Percentiles rank a stretch among this genome's conserved stretches.
These are phyloP conservation scores for Thelonectria blattea DNA, from an alignment of 2,329 filamentous ascomycete species.

Conservation along the genomic window DNA sequence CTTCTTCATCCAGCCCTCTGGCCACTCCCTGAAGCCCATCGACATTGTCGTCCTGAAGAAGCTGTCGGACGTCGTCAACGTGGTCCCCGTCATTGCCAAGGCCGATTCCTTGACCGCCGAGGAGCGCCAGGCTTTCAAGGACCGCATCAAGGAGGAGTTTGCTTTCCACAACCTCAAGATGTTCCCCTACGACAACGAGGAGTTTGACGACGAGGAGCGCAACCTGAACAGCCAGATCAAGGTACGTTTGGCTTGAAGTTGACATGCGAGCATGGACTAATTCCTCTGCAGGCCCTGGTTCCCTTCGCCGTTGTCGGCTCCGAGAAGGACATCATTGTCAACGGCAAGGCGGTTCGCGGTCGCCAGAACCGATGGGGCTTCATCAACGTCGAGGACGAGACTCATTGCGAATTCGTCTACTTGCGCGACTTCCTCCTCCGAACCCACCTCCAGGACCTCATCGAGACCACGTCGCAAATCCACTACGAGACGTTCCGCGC, in stretches of 20 bases:
- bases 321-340: slow-evolving; percentile 96
- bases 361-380: slow-evolving; percentile 99
- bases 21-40: slow-evolving; percentile 97
- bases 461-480: slow-evolving; percentile 99
- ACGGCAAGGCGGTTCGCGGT: slow-evolving; percentile 95
- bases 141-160: slow-evolving; percentile 99
- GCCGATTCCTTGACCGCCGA: slow-evolving; percentile 94
- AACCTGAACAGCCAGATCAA: slow-evolving; percentile 95
- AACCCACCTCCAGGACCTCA: slow-evolving; percentile 97
- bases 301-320: slow-evolving; percentile 98
- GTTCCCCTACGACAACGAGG: slow-evolving; percentile 99
- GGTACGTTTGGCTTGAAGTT: slow-evolving; percentile 57
- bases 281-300: slow-evolving; percentile 73
- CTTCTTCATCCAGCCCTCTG: slow-evolving; percentile 99
- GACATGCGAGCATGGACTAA: slow-evolving; percentile 42
- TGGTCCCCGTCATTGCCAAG: slow-evolving; percentile 98
- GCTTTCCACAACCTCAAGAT: slow-evolving; percentile 99
- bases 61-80: slow-evolving; percentile 98
- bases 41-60: slow-evolving; percentile 99
- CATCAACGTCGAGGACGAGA: slow-evolving; percentile 99
- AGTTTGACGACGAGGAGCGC: slow-evolving; percentile 96
- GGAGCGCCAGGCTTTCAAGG: slow-evolving; percentile 96
- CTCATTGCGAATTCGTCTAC: slow-evolving; percentile 99
- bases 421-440: slow-evolving; percentile 98
- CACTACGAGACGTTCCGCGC: slow-evolving; percentile 99